Evolutionary conservation across 306 rosid species (phyloP).

Genomic region (Ziziphus jujuba): DNA sequence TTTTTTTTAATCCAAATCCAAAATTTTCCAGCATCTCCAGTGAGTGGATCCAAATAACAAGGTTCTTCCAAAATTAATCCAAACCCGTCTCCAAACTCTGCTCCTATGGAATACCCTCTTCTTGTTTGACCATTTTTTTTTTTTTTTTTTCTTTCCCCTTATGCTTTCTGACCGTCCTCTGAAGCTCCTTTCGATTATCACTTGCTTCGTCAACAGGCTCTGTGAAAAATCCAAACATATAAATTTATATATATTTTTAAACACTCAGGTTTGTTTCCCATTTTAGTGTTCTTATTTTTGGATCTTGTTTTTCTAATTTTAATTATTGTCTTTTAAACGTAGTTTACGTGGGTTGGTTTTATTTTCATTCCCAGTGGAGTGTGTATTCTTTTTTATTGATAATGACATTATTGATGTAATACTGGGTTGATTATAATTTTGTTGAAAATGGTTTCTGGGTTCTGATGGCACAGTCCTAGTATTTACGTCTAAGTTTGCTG

Average conservation of each 20-base stretch:
- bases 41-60: background rate
- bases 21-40: background rate
- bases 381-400: background rate
- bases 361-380: background rate
- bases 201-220: background rate
- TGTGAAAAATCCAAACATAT: no score
- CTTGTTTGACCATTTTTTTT: constrained; percentile 22
- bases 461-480: no score
- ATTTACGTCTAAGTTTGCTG: no score
- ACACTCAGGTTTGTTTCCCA: constrained; percentile 18
- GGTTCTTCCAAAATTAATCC: background rate
- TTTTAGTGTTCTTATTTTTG: background rate
- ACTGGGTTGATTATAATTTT: no score
- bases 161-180: constrained; percentile 3
- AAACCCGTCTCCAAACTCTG: constrained; percentile 2
- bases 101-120: constrained; percentile 5
- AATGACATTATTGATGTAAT: no score
- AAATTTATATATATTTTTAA: background rate
- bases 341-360: background rate
- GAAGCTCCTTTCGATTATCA: constrained; percentile 13
- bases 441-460: no score
- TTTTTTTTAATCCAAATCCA: no score
- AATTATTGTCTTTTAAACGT: no score
- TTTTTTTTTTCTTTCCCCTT: constrained; percentile 1
- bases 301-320: background rate